Base-by-base conservation (phyloP, 2,329 filamentous ascomycete genomes). In the Tolypocladium cylindrosporum region DNA sequence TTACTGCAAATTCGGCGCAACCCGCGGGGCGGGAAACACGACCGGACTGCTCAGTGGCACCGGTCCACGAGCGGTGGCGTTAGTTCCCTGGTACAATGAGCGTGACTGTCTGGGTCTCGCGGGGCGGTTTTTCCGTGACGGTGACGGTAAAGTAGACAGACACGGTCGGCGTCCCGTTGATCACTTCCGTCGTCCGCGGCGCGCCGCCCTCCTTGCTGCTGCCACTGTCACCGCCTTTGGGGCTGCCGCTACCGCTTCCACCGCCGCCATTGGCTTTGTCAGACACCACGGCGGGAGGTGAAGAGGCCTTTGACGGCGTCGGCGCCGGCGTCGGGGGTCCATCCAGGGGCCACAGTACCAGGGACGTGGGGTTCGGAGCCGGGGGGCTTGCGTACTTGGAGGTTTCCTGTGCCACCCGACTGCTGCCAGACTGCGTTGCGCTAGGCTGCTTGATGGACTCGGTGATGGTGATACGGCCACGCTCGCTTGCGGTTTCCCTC, bases 101-200 rank as follows among this genome's bases (percentile, higher is more conserved):
- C 5, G 71, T 74, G 10, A 69, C 67, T 8, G 68, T 72, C 63
- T 68, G 63, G 45, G 66, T 69, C 54, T 62, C 60, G 51, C 58
- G 65, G 5, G 45, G 45, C 43, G 66, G 65, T 55, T 65, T 68
- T 2, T 71, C 63, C 24, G 71, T 73, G 34, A 70, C 66, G 5
- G 74, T 75, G 2, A 74, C 69, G 5, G 73, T 74, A 36, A 73
- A 64, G 59, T 65, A 71, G 13, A 74, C 62, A 1, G 71, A 72
- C 40, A 74, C 69, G 11, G 71, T 73, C 2, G 69, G 67, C n/a
- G 66, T 67, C 4, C 71, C 70, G 39, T 67, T 63, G 24, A 69
- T 65, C 19, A 61, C 50, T 7, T 58, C 55, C 1, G 68, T 65
- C 7, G 68, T 66, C 4, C 65, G 64, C 36, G 63, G 64, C 24